Conservation (phyloP, 129 eudicot genomes). For the Ambrosia trifida region DNA sequence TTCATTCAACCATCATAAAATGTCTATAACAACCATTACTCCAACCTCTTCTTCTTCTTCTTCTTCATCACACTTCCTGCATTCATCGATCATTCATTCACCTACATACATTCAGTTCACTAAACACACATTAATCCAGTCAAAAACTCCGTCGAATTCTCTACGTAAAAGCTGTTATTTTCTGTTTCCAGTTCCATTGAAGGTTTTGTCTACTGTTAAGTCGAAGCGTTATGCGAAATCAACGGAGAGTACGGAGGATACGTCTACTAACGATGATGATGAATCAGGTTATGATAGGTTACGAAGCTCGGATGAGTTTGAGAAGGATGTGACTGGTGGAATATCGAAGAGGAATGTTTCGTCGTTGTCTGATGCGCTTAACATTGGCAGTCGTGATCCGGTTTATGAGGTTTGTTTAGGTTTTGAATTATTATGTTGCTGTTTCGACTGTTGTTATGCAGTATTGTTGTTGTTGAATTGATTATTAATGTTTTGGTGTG, state of each 20-base stretch:
- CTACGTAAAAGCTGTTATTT: slow-evolving; percentile 38
- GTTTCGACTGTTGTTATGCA: too few relatives aligned
- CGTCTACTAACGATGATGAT: slow-evolving; percentile 32
- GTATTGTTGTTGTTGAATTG: too few relatives aligned
- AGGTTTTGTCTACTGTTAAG: slow-evolving; percentile 23
- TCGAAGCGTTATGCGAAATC: slow-evolving; percentile 48
- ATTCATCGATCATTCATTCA: slow-evolving; percentile 36
- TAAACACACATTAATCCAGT: slow-evolving; percentile 35
- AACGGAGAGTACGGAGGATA: slow-evolving; percentile 44
- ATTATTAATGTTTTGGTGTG: neutral
- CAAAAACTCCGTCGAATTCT: slow-evolving; percentile 31
- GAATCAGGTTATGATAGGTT: slow-evolving; percentile 21
- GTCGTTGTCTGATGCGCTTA: slow-evolving; percentile 47
- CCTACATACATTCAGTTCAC: slow-evolving; percentile 32
- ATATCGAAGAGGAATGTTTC: slow-evolving; percentile 36
- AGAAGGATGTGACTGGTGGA: slow-evolving; percentile 31
- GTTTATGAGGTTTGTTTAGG: slow-evolving; percentile 67
- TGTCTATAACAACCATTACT: slow-evolving; percentile 37
- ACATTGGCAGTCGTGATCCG: slow-evolving; percentile 83
- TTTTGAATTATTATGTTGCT: neutral
- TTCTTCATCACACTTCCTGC: slow-evolving; percentile 42
- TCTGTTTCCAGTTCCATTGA: slow-evolving; percentile 35
- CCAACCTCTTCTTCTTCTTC: slow-evolving; percentile 37
- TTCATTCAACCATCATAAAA: slow-evolving; percentile 22
- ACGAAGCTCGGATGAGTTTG: slow-evolving; percentile 29